These are phyloP conservation scores for Raddia distichophylla DNA, from an alignment of 176 grass and related monocot genomes.

Conservation along the genomic window DNA sequence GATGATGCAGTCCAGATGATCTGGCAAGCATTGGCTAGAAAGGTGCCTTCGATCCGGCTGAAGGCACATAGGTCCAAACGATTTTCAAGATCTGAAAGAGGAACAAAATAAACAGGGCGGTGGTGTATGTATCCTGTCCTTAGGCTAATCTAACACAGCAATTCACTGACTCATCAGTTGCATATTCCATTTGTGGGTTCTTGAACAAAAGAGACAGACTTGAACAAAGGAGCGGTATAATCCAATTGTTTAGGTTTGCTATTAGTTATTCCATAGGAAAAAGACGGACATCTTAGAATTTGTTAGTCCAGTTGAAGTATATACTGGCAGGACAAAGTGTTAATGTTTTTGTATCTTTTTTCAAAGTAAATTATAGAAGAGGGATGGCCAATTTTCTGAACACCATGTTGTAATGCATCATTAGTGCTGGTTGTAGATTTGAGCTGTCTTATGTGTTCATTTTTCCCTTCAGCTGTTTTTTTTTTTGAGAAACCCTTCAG, in stretches of 20 bases:
- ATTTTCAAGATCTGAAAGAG: conserved; percentile 53
- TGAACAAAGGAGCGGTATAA: conserved; percentile 12
- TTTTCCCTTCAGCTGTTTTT: not conserved
- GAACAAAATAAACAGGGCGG: conserved; percentile 36
- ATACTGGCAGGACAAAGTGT: conserved; percentile 17
- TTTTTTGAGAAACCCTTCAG: too few relatives aligned
- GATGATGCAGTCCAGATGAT: conserved; percentile 91
- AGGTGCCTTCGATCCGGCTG: conserved; percentile 54
- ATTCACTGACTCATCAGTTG: conserved; percentile 30
- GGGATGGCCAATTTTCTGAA: not conserved
- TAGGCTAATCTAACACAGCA: conserved; percentile 38
- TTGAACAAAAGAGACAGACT: not conserved
- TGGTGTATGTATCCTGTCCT: not conserved
- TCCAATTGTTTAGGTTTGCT: conserved; percentile 7
- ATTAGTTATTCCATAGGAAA: conserved; percentile 12
- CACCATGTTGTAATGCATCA: not conserved
- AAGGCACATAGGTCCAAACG: conserved; percentile 67
- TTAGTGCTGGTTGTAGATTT: not conserved
- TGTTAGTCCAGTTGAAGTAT: not conserved
- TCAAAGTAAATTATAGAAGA: conserved; percentile 20
- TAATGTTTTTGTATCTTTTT: conserved; percentile 20
- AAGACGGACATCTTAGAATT: not conserved
- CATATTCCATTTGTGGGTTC: not conserved
- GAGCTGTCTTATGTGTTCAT: not conserved
- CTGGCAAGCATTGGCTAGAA: conserved; percentile 72